Base-by-base conservation (phyloP, 257 asterid species). In the Scutellaria barbata region DNA sequence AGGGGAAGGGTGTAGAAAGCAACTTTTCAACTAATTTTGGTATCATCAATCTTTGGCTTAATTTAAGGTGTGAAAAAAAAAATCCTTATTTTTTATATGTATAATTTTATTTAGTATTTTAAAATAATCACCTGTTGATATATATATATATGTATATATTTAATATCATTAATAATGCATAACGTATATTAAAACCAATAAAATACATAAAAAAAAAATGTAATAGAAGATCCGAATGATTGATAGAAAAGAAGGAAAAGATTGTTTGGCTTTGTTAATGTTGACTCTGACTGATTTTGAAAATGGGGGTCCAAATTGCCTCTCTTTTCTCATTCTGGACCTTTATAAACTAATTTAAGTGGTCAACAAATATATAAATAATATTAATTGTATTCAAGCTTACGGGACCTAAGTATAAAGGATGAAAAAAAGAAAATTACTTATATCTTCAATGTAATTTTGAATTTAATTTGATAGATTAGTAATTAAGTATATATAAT, bases 1-100 rank as follows among this genome's bases (percentile, higher is more conserved):
- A 51, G 25, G 65, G 64, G 65, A 65, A 30, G 65, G 60, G 68
- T 43, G 55, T 74, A 18, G 80, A 69, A 69, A 75, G 83, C 77
- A 79, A 79, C 77, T 41, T 74, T 79, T 64, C 54, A 74, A 74
- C 74, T 69, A 74, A 74, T 61, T 74, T 56, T 35, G 65, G 77
- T 71, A 69, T 74, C 54, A 69, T 74, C 22, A 70, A 64, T 79
- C 56, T 40, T 41, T 79, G 63, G 60, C 71, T 74, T 79, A 74
- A 79, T 74, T 79, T 69, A 63, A 57, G 77, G 65, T 64, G 54
- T 41, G 7, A n/a, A 72, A 30, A 30, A 25, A 25, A 30, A 30
- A 4, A 30, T 2, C 35, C 35, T 30, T 30, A 30, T 30, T 30
- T 30, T 30, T 5, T 2, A 30, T 30, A 30, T 30, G 5, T 2